Conservation (phyloP, 805 yeast species). For the Metschnikowia gelsemii region DNA sequence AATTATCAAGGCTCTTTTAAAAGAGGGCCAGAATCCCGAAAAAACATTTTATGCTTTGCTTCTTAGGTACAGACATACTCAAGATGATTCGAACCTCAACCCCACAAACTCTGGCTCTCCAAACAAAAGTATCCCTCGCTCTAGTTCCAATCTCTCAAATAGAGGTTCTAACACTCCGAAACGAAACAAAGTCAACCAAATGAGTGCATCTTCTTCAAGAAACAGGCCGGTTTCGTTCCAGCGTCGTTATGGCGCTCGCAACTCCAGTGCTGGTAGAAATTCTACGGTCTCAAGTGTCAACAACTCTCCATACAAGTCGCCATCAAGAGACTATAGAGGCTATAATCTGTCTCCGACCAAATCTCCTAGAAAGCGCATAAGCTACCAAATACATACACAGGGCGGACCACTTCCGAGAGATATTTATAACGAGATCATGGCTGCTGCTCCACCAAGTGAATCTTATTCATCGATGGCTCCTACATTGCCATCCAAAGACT, state of each 20-base stretch:
- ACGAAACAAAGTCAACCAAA: constrained; percentile 27
- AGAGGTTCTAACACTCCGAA: constrained; percentile 13
- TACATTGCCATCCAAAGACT: constrained; percentile 42
- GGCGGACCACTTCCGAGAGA: constrained; percentile 41
- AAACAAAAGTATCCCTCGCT: constrained; percentile 16
- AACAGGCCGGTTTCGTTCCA: constrained; percentile 44
- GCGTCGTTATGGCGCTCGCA: constrained; percentile 32
- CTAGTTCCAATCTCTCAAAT: constrained; percentile 12
- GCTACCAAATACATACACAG: constrained; percentile 18
- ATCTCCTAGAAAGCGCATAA: constrained; percentile 24
- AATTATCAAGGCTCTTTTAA: constrained; percentile 36
- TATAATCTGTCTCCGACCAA: constrained; percentile 18
- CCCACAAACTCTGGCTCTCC: constrained; percentile 17
- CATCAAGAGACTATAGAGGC: constrained; percentile 14
- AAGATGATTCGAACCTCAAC: constrained; percentile 29
- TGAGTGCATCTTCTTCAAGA: constrained; percentile 34
- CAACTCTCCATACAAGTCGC: constrained; percentile 32
- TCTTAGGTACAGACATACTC: constrained; percentile 44
- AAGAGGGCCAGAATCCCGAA: constrained; percentile 43
- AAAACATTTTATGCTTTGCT: constrained; percentile 48
- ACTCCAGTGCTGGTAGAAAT: constrained; percentile 22
- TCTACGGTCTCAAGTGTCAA: constrained; percentile 36
- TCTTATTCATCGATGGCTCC: constrained; percentile 36
- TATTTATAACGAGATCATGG: constrained; percentile 43
- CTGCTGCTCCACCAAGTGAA: constrained; percentile 14